Percentiles rank a stretch among this genome's conserved stretches.
These are phyloP conservation scores for Coprinopsis marcescibilis DNA, from an alignment of 768 basidiomycete genomes.

Conservation along the genomic window DNA sequence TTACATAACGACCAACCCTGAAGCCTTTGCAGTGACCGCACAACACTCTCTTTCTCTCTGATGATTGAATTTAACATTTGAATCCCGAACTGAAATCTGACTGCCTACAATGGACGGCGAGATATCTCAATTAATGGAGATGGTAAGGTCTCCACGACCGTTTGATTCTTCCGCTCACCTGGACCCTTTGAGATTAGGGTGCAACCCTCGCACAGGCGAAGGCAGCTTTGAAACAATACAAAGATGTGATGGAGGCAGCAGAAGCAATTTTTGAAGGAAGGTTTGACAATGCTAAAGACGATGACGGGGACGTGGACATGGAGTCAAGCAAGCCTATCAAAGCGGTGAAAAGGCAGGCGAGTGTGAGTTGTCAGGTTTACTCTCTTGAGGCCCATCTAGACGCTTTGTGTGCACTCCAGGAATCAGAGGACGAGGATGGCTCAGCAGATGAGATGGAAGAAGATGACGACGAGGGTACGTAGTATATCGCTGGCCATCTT, in stretches of 20 bases:
- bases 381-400: not conserved
- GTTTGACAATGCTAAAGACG: slow-evolving; percentile 67
- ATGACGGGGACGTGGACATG: slow-evolving; percentile 50
- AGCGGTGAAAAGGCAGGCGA: slow-evolving; percentile 16
- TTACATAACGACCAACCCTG: no score
- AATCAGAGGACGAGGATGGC: slow-evolving; percentile 48
- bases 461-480: slow-evolving; percentile 19
- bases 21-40: no score
- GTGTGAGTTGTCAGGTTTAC: slow-evolving; percentile 9
- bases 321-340: slow-evolving; percentile 14
- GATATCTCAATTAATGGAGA: slow-evolving; percentile 53
- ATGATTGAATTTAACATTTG: no score
- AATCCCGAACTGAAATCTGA: no score
- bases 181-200: slow-evolving; percentile 46
- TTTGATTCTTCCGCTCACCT: not conserved
- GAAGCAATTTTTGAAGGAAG: slow-evolving; percentile 81
- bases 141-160: slow-evolving; percentile 22
- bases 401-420: slow-evolving; percentile 30
- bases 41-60: no score
- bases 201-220: slow-evolving; percentile 76
- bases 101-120: slow-evolving; percentile 38
- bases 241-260: slow-evolving; percentile 90
- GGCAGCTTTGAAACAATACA: slow-evolving; percentile 74
- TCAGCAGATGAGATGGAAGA: slow-evolving; percentile 47
- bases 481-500: not conserved